Evolutionary conservation across 169 alveolate genomes (phyloP).

Genomic region (Amoebophrya sp.): DNA sequence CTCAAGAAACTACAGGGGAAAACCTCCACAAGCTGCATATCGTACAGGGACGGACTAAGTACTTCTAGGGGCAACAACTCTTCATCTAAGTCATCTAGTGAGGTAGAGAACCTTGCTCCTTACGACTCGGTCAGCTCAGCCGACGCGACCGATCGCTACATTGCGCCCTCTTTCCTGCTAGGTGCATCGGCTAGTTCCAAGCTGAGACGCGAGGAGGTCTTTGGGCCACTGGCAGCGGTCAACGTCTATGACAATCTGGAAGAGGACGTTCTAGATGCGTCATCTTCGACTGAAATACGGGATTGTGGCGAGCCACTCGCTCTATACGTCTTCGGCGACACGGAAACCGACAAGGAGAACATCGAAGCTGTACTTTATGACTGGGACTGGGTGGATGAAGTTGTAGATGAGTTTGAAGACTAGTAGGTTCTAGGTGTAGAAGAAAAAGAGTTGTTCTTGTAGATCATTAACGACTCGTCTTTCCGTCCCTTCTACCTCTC

Average conservation of each 20-base stretch:
- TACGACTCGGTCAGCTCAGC: not conserved
- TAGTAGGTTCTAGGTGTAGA: too few relatives aligned
- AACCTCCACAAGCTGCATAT: not conserved
- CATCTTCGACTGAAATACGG: not conserved
- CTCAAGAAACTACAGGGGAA: too few relatives aligned
- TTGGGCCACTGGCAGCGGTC: not conserved
- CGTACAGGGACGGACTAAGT: not conserved
- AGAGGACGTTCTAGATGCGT: not conserved
- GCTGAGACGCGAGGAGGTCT: not conserved
- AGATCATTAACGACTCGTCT: too few relatives aligned
- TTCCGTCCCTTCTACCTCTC: too few relatives aligned
- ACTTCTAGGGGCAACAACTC: not conserved
- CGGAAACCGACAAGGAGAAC: not conserved
- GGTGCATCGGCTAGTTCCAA: not conserved
- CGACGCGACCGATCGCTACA: not conserved
- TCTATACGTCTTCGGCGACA: constrained; percentile 4
- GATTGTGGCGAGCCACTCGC: not conserved
- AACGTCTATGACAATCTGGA: not conserved
- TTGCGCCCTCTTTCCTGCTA: not conserved
- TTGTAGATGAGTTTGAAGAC: too few relatives aligned
- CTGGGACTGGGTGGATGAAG: too few relatives aligned
- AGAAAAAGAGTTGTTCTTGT: too few relatives aligned
- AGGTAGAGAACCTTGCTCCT: not conserved
- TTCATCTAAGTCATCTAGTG: too few relatives aligned
- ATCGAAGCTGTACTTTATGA: too few relatives aligned